A percentile compares a stretch with the other conserved stretches of the same genome.
phyloP scores from a whole-genome alignment of 352 stramenopile species.

The Phytophthora pistaciae region DNA sequence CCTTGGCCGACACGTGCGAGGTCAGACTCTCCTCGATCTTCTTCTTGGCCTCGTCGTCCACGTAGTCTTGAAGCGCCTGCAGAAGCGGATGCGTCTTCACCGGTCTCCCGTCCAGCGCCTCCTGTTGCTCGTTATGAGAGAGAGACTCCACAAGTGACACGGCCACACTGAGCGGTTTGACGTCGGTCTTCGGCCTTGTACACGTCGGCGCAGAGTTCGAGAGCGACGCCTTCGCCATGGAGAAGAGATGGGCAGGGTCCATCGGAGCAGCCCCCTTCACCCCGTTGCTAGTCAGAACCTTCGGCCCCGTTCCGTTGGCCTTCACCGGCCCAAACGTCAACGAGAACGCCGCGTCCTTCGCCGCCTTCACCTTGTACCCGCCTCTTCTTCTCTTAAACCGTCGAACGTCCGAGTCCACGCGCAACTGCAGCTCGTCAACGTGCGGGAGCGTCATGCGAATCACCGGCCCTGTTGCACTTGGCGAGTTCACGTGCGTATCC shows the following conservation, averaged over 20 bases:
- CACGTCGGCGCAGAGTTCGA: constrained; percentile 24
- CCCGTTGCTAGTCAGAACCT: constrained; percentile 15
- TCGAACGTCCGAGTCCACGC: constrained; percentile 54
- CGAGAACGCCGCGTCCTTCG: constrained; percentile 24
- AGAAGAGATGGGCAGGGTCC: constrained; percentile 34
- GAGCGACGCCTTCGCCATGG: constrained; percentile 34
- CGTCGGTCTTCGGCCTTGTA: constrained; percentile 34
- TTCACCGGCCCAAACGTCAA: constrained; percentile 45
- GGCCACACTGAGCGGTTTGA: constrained; percentile 65
- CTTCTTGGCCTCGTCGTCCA: constrained; percentile 54
- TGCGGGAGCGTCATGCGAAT: constrained; percentile 71
- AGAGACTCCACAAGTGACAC: constrained; percentile 79
- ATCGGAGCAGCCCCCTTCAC: constrained; percentile 12
- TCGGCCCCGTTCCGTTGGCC: constrained; percentile 19
- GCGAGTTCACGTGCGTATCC: constrained; percentile 78
- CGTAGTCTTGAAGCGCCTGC: constrained; percentile 71
- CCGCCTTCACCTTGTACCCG: constrained; percentile 29
- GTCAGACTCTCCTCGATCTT: constrained; percentile 33
- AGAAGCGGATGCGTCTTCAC: constrained; percentile 74
- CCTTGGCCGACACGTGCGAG: constrained; percentile 30
- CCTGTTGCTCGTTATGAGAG: constrained; percentile 76
- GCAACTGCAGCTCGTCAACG: constrained; percentile 46
- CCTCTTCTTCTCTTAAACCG: constrained; percentile 69
- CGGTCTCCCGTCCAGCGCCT: constrained; percentile 65
- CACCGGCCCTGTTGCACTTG: constrained; percentile 50